Evolutionary conservation across 2,329 filamentous ascomycete genomes (phyloP), one percentile per base, ranked within the genome.

Genomic region (Didymella glomerata): DNA sequence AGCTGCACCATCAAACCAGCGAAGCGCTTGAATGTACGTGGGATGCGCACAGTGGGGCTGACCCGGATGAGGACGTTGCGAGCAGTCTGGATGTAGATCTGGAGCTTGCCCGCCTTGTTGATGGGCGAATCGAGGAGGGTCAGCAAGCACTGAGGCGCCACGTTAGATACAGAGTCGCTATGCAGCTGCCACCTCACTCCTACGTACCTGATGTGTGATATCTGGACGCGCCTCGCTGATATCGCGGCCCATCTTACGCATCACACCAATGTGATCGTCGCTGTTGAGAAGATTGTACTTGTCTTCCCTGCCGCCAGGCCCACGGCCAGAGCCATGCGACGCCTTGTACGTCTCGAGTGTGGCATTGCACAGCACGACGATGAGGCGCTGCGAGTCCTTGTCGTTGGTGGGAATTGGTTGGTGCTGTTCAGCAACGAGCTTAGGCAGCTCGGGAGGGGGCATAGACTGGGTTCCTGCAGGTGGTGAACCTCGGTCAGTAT

Each of bases 191-290:
- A 54, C n/a, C 24, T 28, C 24, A 30, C 44, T 34, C 61, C 56
- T 45, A 78, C 86, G 74, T 83, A 97, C 94, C 92, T 98, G 95
- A 78, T 99, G 95, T 45, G 95, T 97, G 73, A 99, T 99, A 79
- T 99, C 95, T 44, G 95, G 95, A 69, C 95, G 88, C 61, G 95
- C 95, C 80, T 99, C 95, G 77, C 93, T 97, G 67, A 99, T 98
- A 77, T 99, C 95, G 70, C 95, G 87, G 77, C 96, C 96, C 94
- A 98, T 98, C 84, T 98, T 99, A 74, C 95, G 90, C 93, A 99
- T 97, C 66, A 98, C 91, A 63, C 95, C 95, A 69, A 99, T 99
- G 77, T 99, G 95, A 80, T 99, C 95, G 76, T 99, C 95, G 79
- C 93, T 97, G 84, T 99, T 99, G 73, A 99, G 88, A 51, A 99